Conservation (phyloP, 169 alveolate genomes). For the Cryptosporidium sp. region DNA sequence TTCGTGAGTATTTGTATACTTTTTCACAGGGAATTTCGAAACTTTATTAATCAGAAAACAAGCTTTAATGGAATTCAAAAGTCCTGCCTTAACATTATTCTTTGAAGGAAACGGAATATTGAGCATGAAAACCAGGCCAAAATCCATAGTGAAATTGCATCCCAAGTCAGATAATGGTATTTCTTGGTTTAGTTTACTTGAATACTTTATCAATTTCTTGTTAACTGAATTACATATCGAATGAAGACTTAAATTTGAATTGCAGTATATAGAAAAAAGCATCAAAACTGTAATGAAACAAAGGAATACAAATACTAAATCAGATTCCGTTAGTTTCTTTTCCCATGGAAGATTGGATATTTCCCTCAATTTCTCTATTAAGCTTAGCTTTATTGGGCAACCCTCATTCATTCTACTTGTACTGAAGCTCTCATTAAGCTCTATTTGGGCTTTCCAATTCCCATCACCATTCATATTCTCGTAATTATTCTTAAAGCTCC, state of each 20-base stretch:
- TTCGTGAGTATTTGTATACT: not conserved
- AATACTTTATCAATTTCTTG: not conserved
- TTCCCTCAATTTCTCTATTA: conserved; percentile 3
- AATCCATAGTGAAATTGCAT: conserved; percentile 41
- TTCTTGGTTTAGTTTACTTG: not conserved
- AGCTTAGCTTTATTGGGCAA: conserved; percentile 32
- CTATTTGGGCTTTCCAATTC: not conserved
- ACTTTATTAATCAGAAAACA: conserved; percentile 36
- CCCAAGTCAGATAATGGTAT: conserved; percentile 17
- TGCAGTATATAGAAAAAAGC: conserved; percentile 27
- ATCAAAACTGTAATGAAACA: conserved; percentile 5
- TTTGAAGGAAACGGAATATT: conserved; percentile 48
- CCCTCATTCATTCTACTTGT: not conserved
- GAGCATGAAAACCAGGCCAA: conserved; percentile 26
- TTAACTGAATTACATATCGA: not conserved
- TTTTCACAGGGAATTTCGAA: conserved; percentile 17
- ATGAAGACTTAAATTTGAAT: conserved; percentile 8
- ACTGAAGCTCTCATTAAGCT: not conserved
- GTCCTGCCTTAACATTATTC: not conserved
- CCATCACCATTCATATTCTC: not conserved
- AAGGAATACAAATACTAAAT: not conserved
- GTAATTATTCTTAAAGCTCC: not conserved
- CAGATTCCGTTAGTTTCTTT: conserved; percentile 39
- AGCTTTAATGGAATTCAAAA: conserved; percentile 35
- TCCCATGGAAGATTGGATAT: conserved; percentile 46